Evolutionary conservation across 139 green algal genomes (phyloP).

Genomic region (Volvox africanus): DNA sequence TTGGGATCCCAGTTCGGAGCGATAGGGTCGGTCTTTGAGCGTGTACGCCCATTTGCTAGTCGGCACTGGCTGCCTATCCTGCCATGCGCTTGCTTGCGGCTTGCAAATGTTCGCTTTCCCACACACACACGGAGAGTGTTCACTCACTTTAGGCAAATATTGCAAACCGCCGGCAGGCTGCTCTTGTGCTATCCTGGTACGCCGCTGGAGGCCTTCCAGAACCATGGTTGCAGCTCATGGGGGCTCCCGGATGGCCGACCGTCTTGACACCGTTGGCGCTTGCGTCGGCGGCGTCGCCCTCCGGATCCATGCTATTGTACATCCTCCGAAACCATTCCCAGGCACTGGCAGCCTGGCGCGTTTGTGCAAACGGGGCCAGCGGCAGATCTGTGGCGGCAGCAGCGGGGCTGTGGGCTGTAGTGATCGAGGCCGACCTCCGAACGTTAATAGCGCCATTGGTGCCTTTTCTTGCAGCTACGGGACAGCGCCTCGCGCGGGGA

Average conservation of each 20-base stretch:
- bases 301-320: not conserved
- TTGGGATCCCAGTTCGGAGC: too few relatives aligned
- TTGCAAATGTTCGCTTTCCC: too few relatives aligned
- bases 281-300: not conserved
- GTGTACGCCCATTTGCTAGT: too few relatives aligned
- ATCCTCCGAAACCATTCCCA: slow-evolving; percentile 12
- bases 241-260: not conserved
- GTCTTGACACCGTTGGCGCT: slow-evolving; percentile 33
- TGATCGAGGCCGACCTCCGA: not conserved
- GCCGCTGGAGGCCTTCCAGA: not conserved
- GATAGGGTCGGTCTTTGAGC: too few relatives aligned
- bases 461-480: not conserved
- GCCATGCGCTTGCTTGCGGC: too few relatives aligned
- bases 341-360: not conserved
- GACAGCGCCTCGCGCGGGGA: not conserved
- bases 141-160: too few relatives aligned
- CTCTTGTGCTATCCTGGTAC: slow-evolving; percentile 30
- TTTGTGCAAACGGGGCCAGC: slow-evolving; percentile 4
- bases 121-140: too few relatives aligned
- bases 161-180: not conserved
- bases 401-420: not conserved
- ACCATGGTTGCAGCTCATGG: slow-evolving; percentile 23
- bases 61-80: too few relatives aligned
- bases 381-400: not conserved
- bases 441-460: not conserved